Percentiles rank a stretch among this genome's conserved stretches.
These are phyloP conservation scores for Penicillium simplicissimum DNA, from an alignment of 495 filamentous ascomycete genomes.

Conservation along the genomic window DNA sequence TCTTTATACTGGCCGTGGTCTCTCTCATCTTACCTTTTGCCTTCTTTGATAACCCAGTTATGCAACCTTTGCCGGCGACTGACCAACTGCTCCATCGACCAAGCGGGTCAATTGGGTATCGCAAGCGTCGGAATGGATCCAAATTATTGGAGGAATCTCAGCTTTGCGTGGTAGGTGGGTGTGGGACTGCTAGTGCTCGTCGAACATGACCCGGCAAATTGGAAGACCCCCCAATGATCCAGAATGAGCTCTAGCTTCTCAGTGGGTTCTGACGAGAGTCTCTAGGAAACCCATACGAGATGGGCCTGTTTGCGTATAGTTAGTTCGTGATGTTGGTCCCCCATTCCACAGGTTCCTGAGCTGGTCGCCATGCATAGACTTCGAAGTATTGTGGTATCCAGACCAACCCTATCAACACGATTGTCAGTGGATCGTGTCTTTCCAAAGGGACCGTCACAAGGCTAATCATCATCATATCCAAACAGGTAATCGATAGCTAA, in stretches of 20 bases:
- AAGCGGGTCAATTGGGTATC: conserved; percentile 24
- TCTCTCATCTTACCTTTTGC: neutral
- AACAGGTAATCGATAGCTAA: conserved; percentile 9
- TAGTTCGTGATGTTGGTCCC: neutral
- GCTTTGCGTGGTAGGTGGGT: conserved; percentile 8
- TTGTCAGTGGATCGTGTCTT: neutral
- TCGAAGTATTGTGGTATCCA: neutral
- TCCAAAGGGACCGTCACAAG: neutral
- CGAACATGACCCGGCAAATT: conserved; percentile 5
- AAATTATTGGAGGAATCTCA: neutral
- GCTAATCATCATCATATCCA: neutral
- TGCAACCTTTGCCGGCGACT: conserved; percentile 4
- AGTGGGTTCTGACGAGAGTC: neutral
- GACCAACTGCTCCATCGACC: conserved; percentile 2
- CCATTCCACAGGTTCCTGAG: neutral
- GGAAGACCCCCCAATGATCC: neutral
- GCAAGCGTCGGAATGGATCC: neutral
- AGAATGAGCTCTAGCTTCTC: neutral
- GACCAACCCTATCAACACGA: conserved; percentile 3
- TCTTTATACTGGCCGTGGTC: conserved; percentile 21
- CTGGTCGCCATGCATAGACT: neutral
- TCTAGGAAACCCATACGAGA: neutral
- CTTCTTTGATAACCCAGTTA: neutral
- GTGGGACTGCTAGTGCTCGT: conserved; percentile 13
- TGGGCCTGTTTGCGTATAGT: neutral